A percentile compares a stretch with the other conserved stretches of the same genome.
These are phyloP conservation scores for Cajanus cajan DNA, from an alignment of 306 rosid species.

Conservation along the genomic window DNA sequence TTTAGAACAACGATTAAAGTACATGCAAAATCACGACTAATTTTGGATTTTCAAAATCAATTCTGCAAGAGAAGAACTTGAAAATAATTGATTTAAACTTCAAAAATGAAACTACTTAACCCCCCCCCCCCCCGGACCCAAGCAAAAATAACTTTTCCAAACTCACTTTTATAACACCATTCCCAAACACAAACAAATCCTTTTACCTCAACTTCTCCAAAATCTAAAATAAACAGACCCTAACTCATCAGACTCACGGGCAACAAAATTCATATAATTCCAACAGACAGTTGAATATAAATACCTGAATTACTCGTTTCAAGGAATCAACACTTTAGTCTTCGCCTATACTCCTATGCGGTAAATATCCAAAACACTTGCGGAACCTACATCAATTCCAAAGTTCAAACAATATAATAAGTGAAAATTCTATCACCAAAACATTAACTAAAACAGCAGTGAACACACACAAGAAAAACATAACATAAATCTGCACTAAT, in stretches of 20 bases:
- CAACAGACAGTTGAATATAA: background rate
- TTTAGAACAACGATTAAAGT: background rate
- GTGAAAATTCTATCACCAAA: background rate
- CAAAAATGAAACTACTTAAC: background rate
- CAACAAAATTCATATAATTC: conserved; percentile 1
- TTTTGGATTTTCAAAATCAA: background rate
- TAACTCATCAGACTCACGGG: background rate
- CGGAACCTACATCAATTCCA: background rate
- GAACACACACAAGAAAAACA: background rate
- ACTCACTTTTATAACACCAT: background rate
- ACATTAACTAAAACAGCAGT: background rate
- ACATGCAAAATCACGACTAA: background rate
- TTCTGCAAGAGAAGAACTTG: background rate
- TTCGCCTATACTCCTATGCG: background rate
- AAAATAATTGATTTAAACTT: background rate
- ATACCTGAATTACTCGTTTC: background rate
- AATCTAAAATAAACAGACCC: background rate
- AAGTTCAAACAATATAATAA: background rate
- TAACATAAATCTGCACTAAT: background rate
- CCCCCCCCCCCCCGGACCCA: background rate
- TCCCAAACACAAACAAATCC: background rate
- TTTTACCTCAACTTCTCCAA: background rate
- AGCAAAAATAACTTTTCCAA: background rate
- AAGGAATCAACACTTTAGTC: background rate
- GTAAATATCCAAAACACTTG: background rate